Evolutionary conservation across 208 protist species (phyloP).

Genomic region (Trypanosoma brucei): DNA sequence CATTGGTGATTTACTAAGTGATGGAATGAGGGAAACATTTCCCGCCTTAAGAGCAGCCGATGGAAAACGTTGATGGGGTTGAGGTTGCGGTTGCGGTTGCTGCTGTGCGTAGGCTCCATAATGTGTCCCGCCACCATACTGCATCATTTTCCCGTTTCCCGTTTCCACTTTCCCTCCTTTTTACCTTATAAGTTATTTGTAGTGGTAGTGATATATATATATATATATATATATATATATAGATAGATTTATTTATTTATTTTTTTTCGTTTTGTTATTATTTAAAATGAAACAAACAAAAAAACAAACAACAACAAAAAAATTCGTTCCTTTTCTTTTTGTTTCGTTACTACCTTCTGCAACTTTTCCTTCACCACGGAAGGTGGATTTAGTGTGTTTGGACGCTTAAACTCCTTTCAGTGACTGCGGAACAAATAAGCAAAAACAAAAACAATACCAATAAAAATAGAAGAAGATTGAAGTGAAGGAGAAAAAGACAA

Average conservation of each 20-base stretch:
- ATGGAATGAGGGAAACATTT: conserved; percentile 33
- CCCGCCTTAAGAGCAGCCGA: conserved; percentile 14
- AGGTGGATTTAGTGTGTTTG: background rate
- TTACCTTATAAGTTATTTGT: too few relatives aligned
- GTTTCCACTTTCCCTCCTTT: background rate
- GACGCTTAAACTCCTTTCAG: background rate
- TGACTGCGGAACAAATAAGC: background rate
- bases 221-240: too few relatives aligned
- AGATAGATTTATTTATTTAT: too few relatives aligned
- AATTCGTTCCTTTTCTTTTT: too few relatives aligned
- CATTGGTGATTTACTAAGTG: conserved; percentile 85
- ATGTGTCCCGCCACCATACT: conserved; percentile 18
- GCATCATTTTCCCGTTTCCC: conserved; percentile 14
- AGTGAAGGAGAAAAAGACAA: background rate
- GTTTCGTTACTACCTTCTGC: too few relatives aligned
- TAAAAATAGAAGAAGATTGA: background rate
- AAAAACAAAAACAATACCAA: background rate
- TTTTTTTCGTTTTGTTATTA: too few relatives aligned
- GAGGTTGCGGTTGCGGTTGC: conserved; percentile 4
- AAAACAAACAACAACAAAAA: too few relatives aligned
- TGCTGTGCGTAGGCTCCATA: conserved; percentile 21
- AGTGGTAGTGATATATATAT: too few relatives aligned
- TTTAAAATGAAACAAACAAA: too few relatives aligned
- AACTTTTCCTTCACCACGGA: background rate
- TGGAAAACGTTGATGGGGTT: background rate